Percentiles rank a stretch among this genome's conserved stretches.
phyloP scores from a whole-genome alignment of 768 basidiomycete species.

The Xerocomellus chrysenteron region DNA sequence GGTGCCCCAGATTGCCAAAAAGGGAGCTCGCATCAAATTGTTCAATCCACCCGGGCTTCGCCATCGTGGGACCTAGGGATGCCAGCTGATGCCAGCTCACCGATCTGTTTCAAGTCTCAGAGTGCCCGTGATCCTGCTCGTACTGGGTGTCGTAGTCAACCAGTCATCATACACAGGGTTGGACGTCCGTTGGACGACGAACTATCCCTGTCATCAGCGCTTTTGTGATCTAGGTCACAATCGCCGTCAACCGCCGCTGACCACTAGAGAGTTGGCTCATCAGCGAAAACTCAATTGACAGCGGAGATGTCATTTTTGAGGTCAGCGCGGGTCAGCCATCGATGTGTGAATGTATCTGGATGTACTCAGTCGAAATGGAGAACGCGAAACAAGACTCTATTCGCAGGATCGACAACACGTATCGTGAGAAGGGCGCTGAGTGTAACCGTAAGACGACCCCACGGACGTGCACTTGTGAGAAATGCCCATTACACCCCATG shows the following conservation, averaged over 20 bases:
- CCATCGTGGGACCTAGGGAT: not conserved
- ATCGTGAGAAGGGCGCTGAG: not conserved
- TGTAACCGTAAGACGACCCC: not conserved
- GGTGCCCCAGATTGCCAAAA: too few relatives aligned
- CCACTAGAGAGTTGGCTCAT: not conserved
- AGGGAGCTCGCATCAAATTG: too few relatives aligned
- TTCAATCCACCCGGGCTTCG: not conserved
- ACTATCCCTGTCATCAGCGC: not conserved
- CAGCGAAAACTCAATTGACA: not conserved
- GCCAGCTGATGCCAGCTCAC: not conserved
- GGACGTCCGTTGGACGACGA: not conserved
- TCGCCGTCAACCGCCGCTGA: not conserved
- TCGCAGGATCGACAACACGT: not conserved
- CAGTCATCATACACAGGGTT: too few relatives aligned
- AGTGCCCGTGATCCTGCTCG: not conserved
- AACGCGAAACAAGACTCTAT: not conserved
- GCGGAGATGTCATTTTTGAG: not conserved
- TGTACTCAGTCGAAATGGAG: not conserved
- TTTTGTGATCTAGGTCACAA: not conserved
- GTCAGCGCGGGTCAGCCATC: not conserved
- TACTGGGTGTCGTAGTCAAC: not conserved
- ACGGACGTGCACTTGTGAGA: not conserved
- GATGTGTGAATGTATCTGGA: too few relatives aligned
- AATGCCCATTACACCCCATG: not conserved
- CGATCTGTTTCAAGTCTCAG: not conserved